Evolutionary conservation across 129 eudicot genomes (phyloP).

Genomic region (Daucus carota): DNA sequence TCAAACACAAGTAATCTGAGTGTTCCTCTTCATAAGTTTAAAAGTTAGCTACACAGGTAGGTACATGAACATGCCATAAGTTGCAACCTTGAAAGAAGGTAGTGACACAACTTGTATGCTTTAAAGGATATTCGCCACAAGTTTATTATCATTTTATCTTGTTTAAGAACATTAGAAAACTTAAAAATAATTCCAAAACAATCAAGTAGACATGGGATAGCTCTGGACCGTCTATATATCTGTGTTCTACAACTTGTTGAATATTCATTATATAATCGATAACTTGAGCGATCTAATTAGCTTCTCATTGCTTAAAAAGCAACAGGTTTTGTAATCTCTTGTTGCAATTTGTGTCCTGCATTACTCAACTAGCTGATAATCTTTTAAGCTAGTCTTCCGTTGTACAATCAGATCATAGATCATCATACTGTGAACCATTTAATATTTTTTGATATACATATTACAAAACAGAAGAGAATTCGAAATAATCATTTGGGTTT

Average conservation of each 20-base stretch:
- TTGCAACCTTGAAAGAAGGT: neutral
- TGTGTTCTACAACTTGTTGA: too few relatives aligned
- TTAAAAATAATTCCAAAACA: too few relatives aligned
- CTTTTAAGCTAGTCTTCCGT: neutral
- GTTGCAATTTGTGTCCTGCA: neutral
- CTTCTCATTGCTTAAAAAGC: neutral
- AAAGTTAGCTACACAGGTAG: neutral
- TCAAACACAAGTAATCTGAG: neutral
- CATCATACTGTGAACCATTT: neutral
- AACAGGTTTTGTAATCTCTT: neutral
- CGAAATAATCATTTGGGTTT: neutral
- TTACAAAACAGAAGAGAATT: neutral
- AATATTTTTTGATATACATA: neutral
- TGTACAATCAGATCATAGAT: neutral
- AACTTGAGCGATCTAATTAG: neutral
- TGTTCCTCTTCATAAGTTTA: neutral
- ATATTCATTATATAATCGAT: neutral
- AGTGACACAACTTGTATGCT: neutral
- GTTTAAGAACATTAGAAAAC: too few relatives aligned
- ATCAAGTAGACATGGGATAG: neutral
- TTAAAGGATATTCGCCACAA: neutral
- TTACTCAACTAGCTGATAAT: neutral
- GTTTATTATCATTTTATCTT: too few relatives aligned
- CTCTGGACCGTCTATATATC: too few relatives aligned
- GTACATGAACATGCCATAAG: neutral